Base-by-base conservation (phyloP, 805 yeast species). In the Saccharomycopsis sp. region DNA sequence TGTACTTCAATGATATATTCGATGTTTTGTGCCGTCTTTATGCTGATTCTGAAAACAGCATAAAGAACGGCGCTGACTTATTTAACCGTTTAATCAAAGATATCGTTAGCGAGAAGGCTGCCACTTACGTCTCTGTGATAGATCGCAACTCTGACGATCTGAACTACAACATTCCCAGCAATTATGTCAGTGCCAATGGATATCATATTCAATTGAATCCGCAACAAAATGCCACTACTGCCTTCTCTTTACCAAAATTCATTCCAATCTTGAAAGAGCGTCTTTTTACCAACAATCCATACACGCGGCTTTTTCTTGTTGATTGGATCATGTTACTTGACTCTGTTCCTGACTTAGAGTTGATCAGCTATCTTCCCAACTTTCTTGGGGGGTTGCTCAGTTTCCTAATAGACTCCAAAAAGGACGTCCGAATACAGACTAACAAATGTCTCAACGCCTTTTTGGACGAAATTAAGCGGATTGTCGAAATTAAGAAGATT, bases 241-340 rank as follows among this genome's bases (percentile, higher is more conserved):
- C 97, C 0, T 92, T 92, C 66, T 86, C 94, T 4, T 73, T 94
- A 47, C 86, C 89, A 0, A 86, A 87, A 65, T 94, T 94, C 71
- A 89, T 94, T 44, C 98, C 98, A 0, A 75, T 95, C n/a, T 72
- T 94, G 50, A 83, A 87, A 62, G 99, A 94, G 69, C 77, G 98
- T 63, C 89, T 94, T 72, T 89, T 89, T 66, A 91, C 94, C 0
- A 86, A 89, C 34, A 95, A 94, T 65, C 97, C 98, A 1, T 89
- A 87, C 66, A 91, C 97, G 0, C 79, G 97, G 63, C 86, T 90
- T 73, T 94, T 94, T 66, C 74, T 94, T 57, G 92, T 94, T 12
- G 89, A 95, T 54, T 94, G 99, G 99, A 78, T 94, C 52, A 87
- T 90, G 62, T 79, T 94, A n/a, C 75, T 94, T 53, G 94, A 92